Evolutionary conservation across 1,139 yeast species (phyloP).

Genomic region (Arxiozyma bovina): DNA sequence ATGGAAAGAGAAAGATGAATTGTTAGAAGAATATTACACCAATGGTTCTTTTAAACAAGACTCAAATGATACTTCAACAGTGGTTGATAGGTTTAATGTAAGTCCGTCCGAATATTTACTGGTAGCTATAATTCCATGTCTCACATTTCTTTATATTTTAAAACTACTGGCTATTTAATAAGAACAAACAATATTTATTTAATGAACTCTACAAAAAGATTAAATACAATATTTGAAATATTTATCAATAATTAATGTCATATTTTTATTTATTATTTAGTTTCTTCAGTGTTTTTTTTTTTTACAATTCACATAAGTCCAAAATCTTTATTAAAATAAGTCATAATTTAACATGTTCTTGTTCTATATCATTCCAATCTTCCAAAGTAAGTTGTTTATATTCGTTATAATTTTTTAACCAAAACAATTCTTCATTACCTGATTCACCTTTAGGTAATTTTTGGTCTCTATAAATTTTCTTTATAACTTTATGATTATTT

Average conservation of each 20-base stretch:
- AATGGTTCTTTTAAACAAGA: slow-evolving; percentile 43
- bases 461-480: slow-evolving; percentile 68
- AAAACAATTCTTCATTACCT: slow-evolving; percentile 56
- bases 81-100: slow-evolving; percentile 14
- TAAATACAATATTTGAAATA: no score
- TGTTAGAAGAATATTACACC: slow-evolving; percentile 51
- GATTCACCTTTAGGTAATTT: slow-evolving; percentile 62
- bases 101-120: slow-evolving; percentile 8
- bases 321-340: background rate
- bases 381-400: slow-evolving; percentile 52
- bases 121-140: slow-evolving; percentile 10
- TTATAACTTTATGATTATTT: slow-evolving; percentile 82
- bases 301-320: background rate
- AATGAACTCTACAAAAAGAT: background rate
- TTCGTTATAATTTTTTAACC: slow-evolving; percentile 46
- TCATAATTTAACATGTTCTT: slow-evolving; percentile 29
- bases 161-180: background rate
- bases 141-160: slow-evolving; percentile 5
- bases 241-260: background rate
- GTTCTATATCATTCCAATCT: slow-evolving; percentile 47
- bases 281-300: no score
- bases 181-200: background rate
- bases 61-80: slow-evolving; percentile 8
- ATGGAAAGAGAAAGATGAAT: slow-evolving; percentile 75
- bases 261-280: no score